Percentiles rank a stretch among this genome's conserved stretches.
Evolutionary conservation across 768 basidiomycete species (phyloP).

Genomic region (Pleurotus giganteus): DNA sequence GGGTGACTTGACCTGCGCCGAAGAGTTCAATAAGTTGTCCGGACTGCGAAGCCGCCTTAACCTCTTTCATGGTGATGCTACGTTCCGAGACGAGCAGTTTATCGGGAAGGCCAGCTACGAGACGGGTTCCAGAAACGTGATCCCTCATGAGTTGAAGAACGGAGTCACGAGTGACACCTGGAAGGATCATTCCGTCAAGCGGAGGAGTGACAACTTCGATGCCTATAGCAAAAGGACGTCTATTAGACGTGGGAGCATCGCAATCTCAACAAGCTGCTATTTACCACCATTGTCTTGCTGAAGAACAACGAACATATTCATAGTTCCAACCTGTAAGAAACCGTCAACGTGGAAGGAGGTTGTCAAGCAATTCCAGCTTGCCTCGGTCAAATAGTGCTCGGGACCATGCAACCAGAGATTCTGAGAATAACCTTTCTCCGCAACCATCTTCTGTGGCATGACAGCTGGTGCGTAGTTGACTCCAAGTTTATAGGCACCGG

Average conservation of each 20-base stretch:
- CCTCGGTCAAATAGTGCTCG: constrained; percentile 55
- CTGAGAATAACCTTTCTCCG: constrained; percentile 76
- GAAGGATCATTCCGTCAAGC: constrained; percentile 88
- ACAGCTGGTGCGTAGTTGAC: constrained; percentile 89
- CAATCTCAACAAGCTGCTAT: constrained; percentile 2
- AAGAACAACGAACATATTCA: constrained; percentile 89
- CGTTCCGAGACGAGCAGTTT: constrained; percentile 65
- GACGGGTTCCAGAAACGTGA: constrained; percentile 47
- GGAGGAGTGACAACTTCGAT: constrained; percentile 86
- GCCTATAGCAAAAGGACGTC: constrained; percentile 36
- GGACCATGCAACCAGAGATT: constrained; percentile 89
- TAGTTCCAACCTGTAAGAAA: constrained; percentile 75
- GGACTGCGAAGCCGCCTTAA: constrained; percentile 53
- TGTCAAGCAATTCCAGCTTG: constrained; percentile 13
- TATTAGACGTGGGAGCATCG: not conserved
- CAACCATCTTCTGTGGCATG: constrained; percentile 78
- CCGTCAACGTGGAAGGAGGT: constrained; percentile 35
- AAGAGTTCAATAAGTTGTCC: constrained; percentile 80
- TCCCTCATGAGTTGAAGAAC: constrained; percentile 69
- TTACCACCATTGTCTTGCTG: constrained; percentile 64
- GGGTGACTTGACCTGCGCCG: constrained; percentile 57
- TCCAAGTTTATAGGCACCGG: constrained; percentile 85
- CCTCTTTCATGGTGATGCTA: constrained; percentile 72
- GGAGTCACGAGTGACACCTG: constrained; percentile 89
- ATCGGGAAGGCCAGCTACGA: constrained; percentile 49